Base-by-base conservation (phyloP, 2,329 filamentous ascomycete genomes). In the Colletotrichum shisoi region DNA sequence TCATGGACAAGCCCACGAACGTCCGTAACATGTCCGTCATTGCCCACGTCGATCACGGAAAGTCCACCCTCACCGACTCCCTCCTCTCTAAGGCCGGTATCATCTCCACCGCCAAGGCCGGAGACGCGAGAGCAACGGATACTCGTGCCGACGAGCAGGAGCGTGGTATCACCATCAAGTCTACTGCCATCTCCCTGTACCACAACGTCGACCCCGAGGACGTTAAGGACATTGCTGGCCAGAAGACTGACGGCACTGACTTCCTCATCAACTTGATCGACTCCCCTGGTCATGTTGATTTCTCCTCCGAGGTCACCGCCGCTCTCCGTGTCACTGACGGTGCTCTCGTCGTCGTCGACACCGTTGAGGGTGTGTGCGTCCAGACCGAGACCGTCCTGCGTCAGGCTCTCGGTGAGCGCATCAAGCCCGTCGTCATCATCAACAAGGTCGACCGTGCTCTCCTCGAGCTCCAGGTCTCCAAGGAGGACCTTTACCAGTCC, bases 261-360 rank as follows among this genome's bases (percentile, higher is more conserved):
- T 99, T 99, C 91, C 87, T 99, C 87, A 96, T 99, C 90, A 99
- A 99, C 91, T 88, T 99, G 84, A 99, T 99, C 82, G 95, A 99
- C 85, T 99, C 95, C 69, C 95, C 95, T 71, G 95, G 95, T 89
- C 95, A 99, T 94, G 95, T 99, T 86, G 95, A 99, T 86, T 99
- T 99, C 91, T 99, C 95, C 48, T 99, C 95, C 73, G 95, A 99
- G 82, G 95, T 99, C 80, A 99, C 95, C 79, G 95, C 95, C 81
- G 95, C 95, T 80, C 94, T 99, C 79, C 95, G 95, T 93, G 95
- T 99, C 84, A 99, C 95, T 76, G 95, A 99, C 79, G 95, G 95
- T 92, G 95, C 95, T 77, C 92, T 99, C 74, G 95, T 99, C 79
- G 95, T 99, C 84, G 95, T 99, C 86, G 95, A 99, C 87, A 97